A percentile compares a stretch with the other conserved stretches of the same genome.
Conservation (phyloP, 768 basidiomycete species). For the Termitomyces sp. region DNA sequence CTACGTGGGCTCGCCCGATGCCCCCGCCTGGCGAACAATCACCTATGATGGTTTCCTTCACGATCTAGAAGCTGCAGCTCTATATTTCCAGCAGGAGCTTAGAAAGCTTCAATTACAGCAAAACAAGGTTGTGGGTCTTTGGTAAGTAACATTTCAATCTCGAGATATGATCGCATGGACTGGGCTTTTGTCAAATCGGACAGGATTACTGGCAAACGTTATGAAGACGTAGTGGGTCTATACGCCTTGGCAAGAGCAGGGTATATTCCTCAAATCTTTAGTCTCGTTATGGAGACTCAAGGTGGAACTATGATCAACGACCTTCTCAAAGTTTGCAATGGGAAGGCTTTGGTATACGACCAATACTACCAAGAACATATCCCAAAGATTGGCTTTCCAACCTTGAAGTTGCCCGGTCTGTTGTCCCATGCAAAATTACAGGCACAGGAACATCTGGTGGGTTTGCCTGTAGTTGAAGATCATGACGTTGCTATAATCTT, state of each 20-base stretch:
- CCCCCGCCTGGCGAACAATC: conserved; percentile 6
- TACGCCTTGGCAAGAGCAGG: conserved; percentile 4
- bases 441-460: not conserved
- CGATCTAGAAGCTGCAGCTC: not conserved
- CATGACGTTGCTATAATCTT: conserved; percentile 7
- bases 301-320: conserved; percentile 4
- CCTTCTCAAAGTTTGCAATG: not conserved
- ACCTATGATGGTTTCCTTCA: not conserved
- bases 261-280: conserved; percentile 6
- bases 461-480: conserved; percentile 1
- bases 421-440: not conserved
- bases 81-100: not conserved
- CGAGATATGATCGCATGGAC: too few species aligned
- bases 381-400: not conserved
- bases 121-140: conserved; percentile 3
- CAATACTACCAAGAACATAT: not conserved
- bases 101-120: not conserved
- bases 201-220: conserved; percentile 2
- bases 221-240: conserved; percentile 3
- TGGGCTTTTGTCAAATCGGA: not conserved
- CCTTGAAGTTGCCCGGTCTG: not conserved
- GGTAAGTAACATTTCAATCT: not conserved
- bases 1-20: not conserved
- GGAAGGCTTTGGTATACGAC: conserved; percentile 5
- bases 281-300: not conserved